phyloP scores from a whole-genome alignment of 257 asterid species.

The Solanum raphanifolium region DNA sequence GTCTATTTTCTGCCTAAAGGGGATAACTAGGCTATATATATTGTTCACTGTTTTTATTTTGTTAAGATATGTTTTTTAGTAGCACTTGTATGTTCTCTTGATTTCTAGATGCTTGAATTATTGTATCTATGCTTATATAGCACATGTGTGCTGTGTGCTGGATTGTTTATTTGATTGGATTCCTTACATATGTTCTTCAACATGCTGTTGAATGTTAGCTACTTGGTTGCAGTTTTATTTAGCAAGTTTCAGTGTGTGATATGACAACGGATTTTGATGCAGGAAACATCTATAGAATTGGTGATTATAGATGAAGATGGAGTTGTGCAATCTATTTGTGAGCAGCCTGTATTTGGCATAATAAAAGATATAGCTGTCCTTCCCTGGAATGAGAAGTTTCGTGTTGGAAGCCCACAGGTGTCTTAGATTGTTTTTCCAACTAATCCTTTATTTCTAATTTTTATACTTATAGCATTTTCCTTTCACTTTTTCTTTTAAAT shows the following conservation, averaged over 20 bases:
- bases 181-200: not conserved
- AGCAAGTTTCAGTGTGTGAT: not conserved
- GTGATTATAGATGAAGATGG: conserved; percentile 78
- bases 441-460: not conserved
- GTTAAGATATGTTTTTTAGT: not conserved
- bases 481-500: conserved; percentile 18
- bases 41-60: not conserved
- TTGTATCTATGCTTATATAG: not conserved
- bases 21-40: not conserved
- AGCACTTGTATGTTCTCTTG: not conserved
- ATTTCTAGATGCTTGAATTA: not conserved
- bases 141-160: not conserved
- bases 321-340: conserved; percentile 64
- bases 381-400: conserved; percentile 66
- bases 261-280: conserved; percentile 16
- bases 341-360: conserved; percentile 89
- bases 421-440: conserved; percentile 6
- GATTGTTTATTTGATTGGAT: not conserved
- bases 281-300: conserved; percentile 92
- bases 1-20: not conserved
- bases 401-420: conserved; percentile 60
- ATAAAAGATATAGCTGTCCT: conserved; percentile 81
- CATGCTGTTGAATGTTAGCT: not conserved
- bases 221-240: not conserved
- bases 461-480: not conserved